A percentile compares a stretch with the other conserved stretches of the same genome.
phyloP scores from a whole-genome alignment of 768 basidiomycete genomes.

The Naganishia vaughanmartiniae region DNA sequence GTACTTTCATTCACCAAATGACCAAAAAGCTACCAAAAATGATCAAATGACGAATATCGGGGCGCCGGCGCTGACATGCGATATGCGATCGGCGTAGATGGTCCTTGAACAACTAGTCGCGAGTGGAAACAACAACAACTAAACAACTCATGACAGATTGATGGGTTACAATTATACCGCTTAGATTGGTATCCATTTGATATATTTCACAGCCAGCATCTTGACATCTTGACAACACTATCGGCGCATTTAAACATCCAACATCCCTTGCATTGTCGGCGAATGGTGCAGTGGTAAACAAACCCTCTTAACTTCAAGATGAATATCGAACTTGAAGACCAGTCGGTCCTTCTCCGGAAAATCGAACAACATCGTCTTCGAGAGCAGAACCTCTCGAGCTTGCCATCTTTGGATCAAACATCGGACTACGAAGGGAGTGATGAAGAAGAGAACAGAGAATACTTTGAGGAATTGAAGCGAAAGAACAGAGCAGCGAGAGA shows the following conservation, averaged over 20 bases:
- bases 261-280: background rate
- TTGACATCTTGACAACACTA: background rate
- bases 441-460: constrained; percentile 11
- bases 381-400: constrained; percentile 19
- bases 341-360: constrained; percentile 23
- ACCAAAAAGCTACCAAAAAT: background rate
- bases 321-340: constrained; percentile 27
- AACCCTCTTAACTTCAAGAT: background rate
- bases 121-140: constrained; percentile 5
- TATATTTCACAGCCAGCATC: too few relatives aligned
- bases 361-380: constrained; percentile 22
- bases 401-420: constrained; percentile 19
- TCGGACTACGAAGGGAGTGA: constrained; percentile 24
- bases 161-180: too few relatives aligned
- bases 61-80: constrained; percentile 21
- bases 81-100: constrained; percentile 4
- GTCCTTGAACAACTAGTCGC: constrained; percentile 1
- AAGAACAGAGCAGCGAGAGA: constrained; percentile 6
- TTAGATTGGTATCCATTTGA: too few relatives aligned
- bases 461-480: constrained; percentile 3
- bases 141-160: background rate
- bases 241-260: background rate
- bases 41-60: background rate
- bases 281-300: background rate
- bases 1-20: too few relatives aligned